These are phyloP conservation scores for Apocynum venetum DNA, from an alignment of 257 asterid species.

Conservation along the genomic window DNA sequence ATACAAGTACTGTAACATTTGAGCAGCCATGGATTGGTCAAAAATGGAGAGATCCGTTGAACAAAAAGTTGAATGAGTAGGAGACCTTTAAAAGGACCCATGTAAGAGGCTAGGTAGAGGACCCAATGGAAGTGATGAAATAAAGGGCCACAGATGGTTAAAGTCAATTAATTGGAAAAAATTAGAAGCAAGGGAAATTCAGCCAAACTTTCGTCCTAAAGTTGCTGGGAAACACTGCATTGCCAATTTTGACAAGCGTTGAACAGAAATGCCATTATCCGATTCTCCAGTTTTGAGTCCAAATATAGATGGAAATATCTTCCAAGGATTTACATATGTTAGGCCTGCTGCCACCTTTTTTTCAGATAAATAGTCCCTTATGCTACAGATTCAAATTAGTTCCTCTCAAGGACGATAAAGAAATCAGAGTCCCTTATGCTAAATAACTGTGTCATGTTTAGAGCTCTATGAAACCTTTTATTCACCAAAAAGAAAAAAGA, in stretches of 20 bases:
- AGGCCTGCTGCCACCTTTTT: conserved; percentile 48
- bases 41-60: too few relatives aligned
- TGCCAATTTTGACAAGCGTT: conserved; percentile 45
- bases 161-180: conserved; percentile 51
- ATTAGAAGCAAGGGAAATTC: conserved; percentile 36
- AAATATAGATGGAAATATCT: conserved; percentile 29
- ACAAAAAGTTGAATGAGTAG: too few relatives aligned
- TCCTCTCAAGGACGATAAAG: background rate
- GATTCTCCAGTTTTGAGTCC: conserved; percentile 65
- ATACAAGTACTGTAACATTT: too few relatives aligned
- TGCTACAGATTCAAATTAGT: conserved; percentile 9
- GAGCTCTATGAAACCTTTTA: background rate
- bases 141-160: conserved; percentile 51
- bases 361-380: conserved; percentile 30
- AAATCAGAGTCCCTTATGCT: background rate
- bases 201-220: conserved; percentile 45
- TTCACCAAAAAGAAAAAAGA: too few relatives aligned
- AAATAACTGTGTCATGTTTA: background rate
- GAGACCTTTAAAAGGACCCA: conserved; percentile 32
- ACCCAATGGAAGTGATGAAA: conserved; percentile 39
- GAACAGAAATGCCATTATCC: conserved; percentile 49
- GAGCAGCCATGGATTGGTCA: too few relatives aligned
- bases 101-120: conserved; percentile 44
- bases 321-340: conserved; percentile 46
- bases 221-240: conserved; percentile 43